Percentiles rank a stretch among this genome's conserved stretches.
Evolutionary conservation across 1,139 yeast species (phyloP).

Genomic region (Yamadazyma sp.): DNA sequence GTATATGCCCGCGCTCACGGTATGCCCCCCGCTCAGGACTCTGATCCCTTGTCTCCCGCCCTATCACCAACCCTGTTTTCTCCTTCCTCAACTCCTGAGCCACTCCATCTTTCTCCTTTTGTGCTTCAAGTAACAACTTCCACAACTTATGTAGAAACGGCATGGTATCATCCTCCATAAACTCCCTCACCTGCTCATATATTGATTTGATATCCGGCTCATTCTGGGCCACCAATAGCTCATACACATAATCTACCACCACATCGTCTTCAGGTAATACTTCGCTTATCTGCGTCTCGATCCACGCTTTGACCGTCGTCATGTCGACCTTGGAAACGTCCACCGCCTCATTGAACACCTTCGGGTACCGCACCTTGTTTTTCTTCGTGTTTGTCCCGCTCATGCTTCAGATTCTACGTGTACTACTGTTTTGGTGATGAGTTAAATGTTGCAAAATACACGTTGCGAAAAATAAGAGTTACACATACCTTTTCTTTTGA

Average conservation of each 20-base stretch:
- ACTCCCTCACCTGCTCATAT: conserved; percentile 37
- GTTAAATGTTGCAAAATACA: neutral
- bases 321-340: conserved; percentile 35
- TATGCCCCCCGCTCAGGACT: neutral
- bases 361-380: conserved; percentile 21
- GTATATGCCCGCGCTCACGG: too few relatives aligned
- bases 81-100: conserved; percentile 24
- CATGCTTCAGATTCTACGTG: conserved; percentile 8
- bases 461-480: neutral
- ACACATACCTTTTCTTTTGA: conserved; percentile 1
- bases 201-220: conserved; percentile 35
- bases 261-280: conserved; percentile 50
- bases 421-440: neutral
- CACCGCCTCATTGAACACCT: conserved; percentile 26
- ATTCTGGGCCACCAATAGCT: conserved; percentile 24
- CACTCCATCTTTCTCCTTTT: conserved; percentile 36
- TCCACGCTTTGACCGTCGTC: conserved; percentile 36
- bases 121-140: conserved; percentile 40
- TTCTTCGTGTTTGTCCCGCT: neutral
- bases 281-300: conserved; percentile 25
- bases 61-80: conserved; percentile 7
- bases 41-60: conserved; percentile 6
- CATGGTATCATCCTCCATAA: conserved; percentile 36
- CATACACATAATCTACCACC: conserved; percentile 40
- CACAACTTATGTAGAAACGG: conserved; percentile 39